Conservation (phyloP, 2,329 filamentous ascomycete species). For the Atkinsonella hypoxylon region DNA sequence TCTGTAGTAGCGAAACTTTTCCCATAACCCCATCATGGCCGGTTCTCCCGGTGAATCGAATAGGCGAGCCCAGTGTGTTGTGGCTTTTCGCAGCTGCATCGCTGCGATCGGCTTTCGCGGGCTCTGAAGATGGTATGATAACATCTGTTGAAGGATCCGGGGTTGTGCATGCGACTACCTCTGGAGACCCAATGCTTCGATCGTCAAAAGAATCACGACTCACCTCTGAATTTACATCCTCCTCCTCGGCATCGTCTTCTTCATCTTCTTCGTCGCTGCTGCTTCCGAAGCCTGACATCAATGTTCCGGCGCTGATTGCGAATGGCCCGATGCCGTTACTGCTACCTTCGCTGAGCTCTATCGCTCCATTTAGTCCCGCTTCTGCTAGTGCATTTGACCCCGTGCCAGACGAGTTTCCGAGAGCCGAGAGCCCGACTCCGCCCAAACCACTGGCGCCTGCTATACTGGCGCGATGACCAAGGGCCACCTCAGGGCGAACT, state of each 20-base stretch:
- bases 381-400: conserved; percentile 64
- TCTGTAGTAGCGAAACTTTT: conserved; percentile 1
- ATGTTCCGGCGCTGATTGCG: conserved; percentile 57
- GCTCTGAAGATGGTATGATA: conserved; percentile 21
- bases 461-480: conserved; percentile 62
- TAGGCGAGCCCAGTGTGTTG: conserved; percentile 4
- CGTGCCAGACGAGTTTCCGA: conserved; percentile 24
- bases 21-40: conserved; percentile 6
- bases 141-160: conserved; percentile 16
- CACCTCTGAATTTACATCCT: conserved; percentile 59
- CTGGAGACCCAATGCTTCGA: conserved; percentile 16
- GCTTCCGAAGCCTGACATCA: conserved; percentile 86
- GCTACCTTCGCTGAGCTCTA: conserved; percentile 55
- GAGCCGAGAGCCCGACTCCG: conserved; percentile 35
- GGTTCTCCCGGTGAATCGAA: conserved; percentile 4
- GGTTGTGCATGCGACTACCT: conserved; percentile 16
- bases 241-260: conserved; percentile 76
- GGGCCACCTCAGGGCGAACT: conserved; percentile 79
- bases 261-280: conserved; percentile 95
- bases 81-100: conserved; percentile 11
- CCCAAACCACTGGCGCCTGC: conserved; percentile 33
- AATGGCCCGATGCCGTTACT: conserved; percentile 60
- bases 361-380: conserved; percentile 65
- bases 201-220: conserved; percentile 30
- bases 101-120: conserved; percentile 13